Base-by-base conservation (phyloP, 2,329 filamentous ascomycete genomes). In the Ceratocystis ficicola region DNA sequence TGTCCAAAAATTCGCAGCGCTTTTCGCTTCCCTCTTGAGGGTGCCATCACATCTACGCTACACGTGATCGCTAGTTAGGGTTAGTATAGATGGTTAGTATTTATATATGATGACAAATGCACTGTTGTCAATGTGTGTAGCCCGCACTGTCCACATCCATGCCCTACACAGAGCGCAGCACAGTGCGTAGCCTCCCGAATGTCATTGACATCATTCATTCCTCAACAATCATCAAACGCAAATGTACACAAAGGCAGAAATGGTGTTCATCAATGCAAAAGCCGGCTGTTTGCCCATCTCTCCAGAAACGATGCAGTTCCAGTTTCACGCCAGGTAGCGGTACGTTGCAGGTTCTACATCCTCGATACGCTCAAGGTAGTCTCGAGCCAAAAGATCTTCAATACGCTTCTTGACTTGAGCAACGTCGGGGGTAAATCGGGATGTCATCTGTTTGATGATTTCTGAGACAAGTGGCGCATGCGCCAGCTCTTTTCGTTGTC, bases 341-440 rank as follows among this genome's bases (percentile, higher is more conserved):
- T 92, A 92, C 10, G 81, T 81, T 44, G 87, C 82, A 5, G 83
- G 75, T 36, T 80, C 81, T n/a, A 78, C 81, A 8, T 85, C 85
- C 59, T 90, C 88, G 15, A 88, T 80, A 5, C 89, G 83, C 76
- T 91, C 88, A 22, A 93, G 77, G 70, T 92, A 93, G 72, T 93
- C 89, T 68, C 88, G 81, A 68, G 84, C 82, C 63, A 93, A 89
- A 62, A 93, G 77, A 69, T 86, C 86, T 73, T 92, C 89, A 67
- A 93, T 87, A n/a, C 86, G 84, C 73, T 84, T 86, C 79, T 93
- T 93, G 76, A 93, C 86, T 76, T 92, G 84, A 36, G 80, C 79
- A 44, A 92, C 81, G 66, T 92, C 88, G 0, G 89, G 89, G 71
- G 84, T 87, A 78, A 93, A 93, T 55, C 87, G 85, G 63, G 78